A percentile compares a stretch with the other conserved stretches of the same genome.
phyloP scores from a whole-genome alignment of 768 basidiomycete genomes.

The Inosperma sp. region DNA sequence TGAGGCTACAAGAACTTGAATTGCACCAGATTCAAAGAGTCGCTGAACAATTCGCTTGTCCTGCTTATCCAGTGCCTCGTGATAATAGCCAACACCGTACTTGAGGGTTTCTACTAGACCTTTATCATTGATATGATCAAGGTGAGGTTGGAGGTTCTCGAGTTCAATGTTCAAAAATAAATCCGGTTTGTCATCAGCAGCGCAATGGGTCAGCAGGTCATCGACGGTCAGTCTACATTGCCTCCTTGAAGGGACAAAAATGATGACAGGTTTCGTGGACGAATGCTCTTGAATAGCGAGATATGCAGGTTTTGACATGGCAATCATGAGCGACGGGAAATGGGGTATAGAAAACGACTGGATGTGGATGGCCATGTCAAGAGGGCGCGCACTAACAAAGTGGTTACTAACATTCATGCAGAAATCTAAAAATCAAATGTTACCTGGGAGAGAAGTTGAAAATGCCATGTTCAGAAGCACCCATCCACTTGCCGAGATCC shows the following conservation, averaged over 20 bases:
- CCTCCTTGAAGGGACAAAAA: conserved; percentile 89
- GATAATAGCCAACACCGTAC: conserved; percentile 92
- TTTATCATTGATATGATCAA: conserved; percentile 78
- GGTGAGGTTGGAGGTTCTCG: conserved; percentile 78
- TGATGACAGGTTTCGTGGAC: conserved; percentile 77
- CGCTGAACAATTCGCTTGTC: conserved; percentile 93
- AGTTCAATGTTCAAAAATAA: conserved; percentile 88
- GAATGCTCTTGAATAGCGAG: conserved; percentile 88
- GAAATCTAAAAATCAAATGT: conserved; percentile 10
- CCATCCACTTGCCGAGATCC: conserved; percentile 98
- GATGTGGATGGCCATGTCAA: conserved; percentile 96
- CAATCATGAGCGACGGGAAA: conserved; percentile 97
- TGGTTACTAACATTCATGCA: conserved; percentile 6
- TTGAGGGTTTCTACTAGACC: conserved; percentile 74
- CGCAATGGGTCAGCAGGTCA: conserved; percentile 83
- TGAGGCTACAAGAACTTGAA: conserved; percentile 91
- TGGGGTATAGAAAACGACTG: conserved; percentile 97
- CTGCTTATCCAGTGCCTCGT: conserved; percentile 87
- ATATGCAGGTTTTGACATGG: conserved; percentile 98
- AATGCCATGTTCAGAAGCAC: conserved; percentile 85
- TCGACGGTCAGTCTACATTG: conserved; percentile 94
- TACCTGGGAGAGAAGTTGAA: conserved; percentile 97
- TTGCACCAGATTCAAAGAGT: conserved; percentile 89
- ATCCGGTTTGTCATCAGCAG: conserved; percentile 78
- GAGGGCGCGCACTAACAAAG: conserved; percentile 73